Percentiles rank a stretch among this genome's conserved stretches.
phyloP scores from a whole-genome alignment of 2,329 filamentous ascomycete species.

The Colletotrichum chlorophyti region DNA sequence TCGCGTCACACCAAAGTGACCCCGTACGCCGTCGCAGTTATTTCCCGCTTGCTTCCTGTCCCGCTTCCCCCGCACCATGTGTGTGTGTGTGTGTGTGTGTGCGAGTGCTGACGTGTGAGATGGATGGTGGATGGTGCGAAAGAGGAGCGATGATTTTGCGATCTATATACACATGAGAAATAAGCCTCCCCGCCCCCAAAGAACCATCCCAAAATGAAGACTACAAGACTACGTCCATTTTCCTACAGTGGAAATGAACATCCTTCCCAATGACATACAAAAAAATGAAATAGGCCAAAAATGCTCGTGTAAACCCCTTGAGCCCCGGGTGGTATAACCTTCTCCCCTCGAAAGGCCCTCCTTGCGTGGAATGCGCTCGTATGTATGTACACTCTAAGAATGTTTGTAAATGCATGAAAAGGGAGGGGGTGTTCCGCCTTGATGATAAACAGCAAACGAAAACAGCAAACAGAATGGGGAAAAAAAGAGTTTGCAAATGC shows the following conservation, averaged over 20 bases:
- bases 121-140: too few species aligned
- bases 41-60: neutral
- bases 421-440: too few species aligned
- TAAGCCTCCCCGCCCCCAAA: too few species aligned
- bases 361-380: too few species aligned
- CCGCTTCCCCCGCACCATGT: neutral
- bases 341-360: neutral
- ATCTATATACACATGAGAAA: slow-evolving; percentile 9
- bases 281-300: neutral
- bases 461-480: neutral
- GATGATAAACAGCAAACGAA: too few species aligned
- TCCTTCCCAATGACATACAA: too few species aligned
- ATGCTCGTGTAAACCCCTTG: slow-evolving; percentile 14
- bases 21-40: slow-evolving; percentile 1
- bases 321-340: slow-evolving; percentile 23
- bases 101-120: neutral
- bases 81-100: neutral
- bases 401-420: slow-evolving; percentile 9
- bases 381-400: slow-evolving; percentile 26
- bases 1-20: neutral
- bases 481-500: slow-evolving; percentile 13
- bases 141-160: neutral
- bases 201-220: too few species aligned
- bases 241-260: too few species aligned
- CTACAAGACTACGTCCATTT: too few species aligned